Conservation (phyloP, 768 basidiomycete species). For the Amanita thiersii region DNA sequence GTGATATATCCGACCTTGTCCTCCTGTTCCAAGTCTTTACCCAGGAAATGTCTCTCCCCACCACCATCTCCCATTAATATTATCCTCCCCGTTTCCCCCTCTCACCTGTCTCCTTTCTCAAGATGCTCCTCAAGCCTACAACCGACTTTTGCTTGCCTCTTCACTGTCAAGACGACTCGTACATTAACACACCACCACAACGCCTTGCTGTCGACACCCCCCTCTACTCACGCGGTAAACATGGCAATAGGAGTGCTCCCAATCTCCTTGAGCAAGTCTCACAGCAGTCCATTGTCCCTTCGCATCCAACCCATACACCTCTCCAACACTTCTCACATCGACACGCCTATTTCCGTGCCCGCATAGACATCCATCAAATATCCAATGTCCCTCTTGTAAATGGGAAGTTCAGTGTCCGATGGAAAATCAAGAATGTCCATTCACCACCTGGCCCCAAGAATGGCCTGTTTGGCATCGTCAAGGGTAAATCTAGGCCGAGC, state of each 20-base stretch:
- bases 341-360: constrained; percentile 59
- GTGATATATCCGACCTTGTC: too few species aligned
- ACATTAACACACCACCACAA: constrained; percentile 3
- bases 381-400: constrained; percentile 63
- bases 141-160: background rate
- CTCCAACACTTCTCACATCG: constrained; percentile 53
- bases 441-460: constrained; percentile 24
- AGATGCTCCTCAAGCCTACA: background rate
- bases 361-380: constrained; percentile 57
- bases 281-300: background rate
- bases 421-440: constrained; percentile 61
- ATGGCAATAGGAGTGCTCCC: constrained; percentile 5
- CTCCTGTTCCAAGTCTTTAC: too few species aligned
- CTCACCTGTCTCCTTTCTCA: background rate
- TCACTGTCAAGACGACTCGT: constrained; percentile 5
- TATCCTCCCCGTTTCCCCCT: background rate
- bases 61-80: too few species aligned
- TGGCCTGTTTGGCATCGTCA: constrained; percentile 23
- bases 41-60: too few species aligned
- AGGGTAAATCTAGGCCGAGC: constrained; percentile 9
- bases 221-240: background rate
- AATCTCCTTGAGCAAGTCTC: constrained; percentile 3
- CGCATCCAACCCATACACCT: constrained; percentile 55
- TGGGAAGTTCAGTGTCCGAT: constrained; percentile 62
- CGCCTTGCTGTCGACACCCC: background rate